These are phyloP conservation scores for Hypomontagnella monticulosa DNA, from an alignment of 495 filamentous ascomycete species.

Conservation along the genomic window DNA sequence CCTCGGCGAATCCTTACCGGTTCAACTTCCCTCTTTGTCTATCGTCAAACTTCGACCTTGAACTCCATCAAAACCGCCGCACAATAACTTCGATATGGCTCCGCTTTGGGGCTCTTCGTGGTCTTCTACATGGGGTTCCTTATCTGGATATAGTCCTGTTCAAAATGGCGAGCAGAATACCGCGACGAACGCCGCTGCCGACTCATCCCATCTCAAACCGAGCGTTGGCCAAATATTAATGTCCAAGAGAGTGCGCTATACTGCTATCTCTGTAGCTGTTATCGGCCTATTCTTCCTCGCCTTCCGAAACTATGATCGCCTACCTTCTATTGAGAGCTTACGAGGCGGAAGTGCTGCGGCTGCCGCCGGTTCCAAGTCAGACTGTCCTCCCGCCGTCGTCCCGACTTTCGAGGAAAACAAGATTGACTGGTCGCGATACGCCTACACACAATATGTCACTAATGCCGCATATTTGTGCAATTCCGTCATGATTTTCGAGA, in stretches of 20 bases:
- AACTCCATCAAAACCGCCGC: not conserved
- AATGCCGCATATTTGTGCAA: conserved; percentile 76
- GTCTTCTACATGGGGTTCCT: conserved; percentile 43
- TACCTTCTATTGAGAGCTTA: conserved; percentile 42
- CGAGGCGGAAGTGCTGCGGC: conserved; percentile 24
- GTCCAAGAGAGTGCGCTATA: conserved; percentile 46
- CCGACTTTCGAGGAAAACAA: conserved; percentile 38
- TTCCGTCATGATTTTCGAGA: conserved; percentile 77
- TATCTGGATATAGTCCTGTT: conserved; percentile 40
- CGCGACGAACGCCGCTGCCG: conserved; percentile 17
- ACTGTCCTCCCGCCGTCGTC: conserved; percentile 43
- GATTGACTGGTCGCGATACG: conserved; percentile 69
- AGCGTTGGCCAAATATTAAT: conserved; percentile 45
- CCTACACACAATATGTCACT: conserved; percentile 79
- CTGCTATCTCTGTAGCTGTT: conserved; percentile 35
- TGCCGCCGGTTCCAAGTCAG: conserved; percentile 30
- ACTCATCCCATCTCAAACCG: conserved; percentile 44
- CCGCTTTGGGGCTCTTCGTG: conserved; percentile 46
- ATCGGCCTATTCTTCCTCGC: conserved; percentile 43
- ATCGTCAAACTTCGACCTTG: conserved; percentile 5
- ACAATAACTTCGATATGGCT: conserved; percentile 34
- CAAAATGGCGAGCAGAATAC: conserved; percentile 36
- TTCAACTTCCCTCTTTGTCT: conserved; percentile 27
- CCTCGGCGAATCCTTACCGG: conserved; percentile 28
- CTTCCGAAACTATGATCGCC: conserved; percentile 46